A percentile compares a stretch with the other conserved stretches of the same genome.
phyloP scores from a whole-genome alignment of 306 rosid genomes.

The Quercus alba region DNA sequence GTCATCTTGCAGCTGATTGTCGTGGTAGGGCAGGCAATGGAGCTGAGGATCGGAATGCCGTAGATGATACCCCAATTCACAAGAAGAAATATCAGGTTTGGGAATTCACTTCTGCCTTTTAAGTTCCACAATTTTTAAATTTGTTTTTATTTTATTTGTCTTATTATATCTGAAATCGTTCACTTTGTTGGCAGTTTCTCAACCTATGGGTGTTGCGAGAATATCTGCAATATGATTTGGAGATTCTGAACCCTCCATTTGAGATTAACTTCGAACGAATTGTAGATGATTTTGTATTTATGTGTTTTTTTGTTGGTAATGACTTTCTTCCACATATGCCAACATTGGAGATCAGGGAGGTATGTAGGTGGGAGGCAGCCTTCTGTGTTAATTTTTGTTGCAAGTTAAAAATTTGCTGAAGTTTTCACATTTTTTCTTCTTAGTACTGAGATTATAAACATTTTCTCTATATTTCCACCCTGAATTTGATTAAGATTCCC shows the following conservation, averaged over 20 bases:
- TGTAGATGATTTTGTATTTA: conserved; percentile 83
- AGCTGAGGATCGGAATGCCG: conserved; percentile 54
- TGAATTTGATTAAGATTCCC: neutral
- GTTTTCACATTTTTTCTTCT: neutral
- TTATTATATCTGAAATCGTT: conserved; percentile 19
- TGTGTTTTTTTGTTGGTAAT: conserved; percentile 89
- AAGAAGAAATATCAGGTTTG: conserved; percentile 95
- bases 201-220: conserved; percentile 88
- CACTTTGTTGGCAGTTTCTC: conserved; percentile 56
- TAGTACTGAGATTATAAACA: neutral
- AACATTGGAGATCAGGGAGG: conserved; percentile 94
- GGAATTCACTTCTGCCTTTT: conserved; percentile 20
- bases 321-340: conserved; percentile 99
- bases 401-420: conserved; percentile 13
- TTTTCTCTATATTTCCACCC: neutral
- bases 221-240: conserved; percentile 78
- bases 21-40: conserved; percentile 57
- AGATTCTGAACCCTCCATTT: conserved; percentile 72
- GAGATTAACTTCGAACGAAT: conserved; percentile 69
- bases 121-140: conserved; percentile 15
- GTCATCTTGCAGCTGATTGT: conserved; percentile 96
- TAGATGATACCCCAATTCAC: conserved; percentile 77
- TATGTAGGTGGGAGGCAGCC: conserved; percentile 34
- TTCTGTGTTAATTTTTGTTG: conserved; percentile 16
- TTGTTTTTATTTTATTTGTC: conserved; percentile 6